A percentile compares a stretch with the other conserved stretches of the same genome.
Conservation (phyloP, 352 stramenopile genomes). For the Pythium scleroteichum region DNA sequence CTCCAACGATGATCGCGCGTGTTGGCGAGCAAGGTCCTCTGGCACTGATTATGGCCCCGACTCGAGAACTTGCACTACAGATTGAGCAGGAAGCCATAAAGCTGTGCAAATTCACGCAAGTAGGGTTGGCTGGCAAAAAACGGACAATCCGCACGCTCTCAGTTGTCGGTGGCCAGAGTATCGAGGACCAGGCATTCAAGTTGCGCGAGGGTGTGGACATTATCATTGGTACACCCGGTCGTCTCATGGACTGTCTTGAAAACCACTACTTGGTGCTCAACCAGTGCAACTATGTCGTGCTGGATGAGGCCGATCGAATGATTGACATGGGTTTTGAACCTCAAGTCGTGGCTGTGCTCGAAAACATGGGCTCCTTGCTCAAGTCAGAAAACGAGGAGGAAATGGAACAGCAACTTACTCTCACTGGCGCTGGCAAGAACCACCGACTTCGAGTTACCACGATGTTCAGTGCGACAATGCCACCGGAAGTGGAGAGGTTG, state of each 20-base stretch:
- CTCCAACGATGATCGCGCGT: constrained; percentile 75
- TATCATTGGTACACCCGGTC: constrained; percentile 98
- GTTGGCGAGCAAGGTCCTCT: constrained; percentile 95
- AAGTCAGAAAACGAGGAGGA: constrained; percentile 97
- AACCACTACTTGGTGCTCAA: constrained; percentile 98
- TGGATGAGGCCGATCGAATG: constrained; percentile 99
- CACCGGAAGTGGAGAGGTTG: constrained; percentile 95
- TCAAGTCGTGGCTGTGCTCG: constrained; percentile 95
- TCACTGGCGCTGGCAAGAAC: constrained; percentile 54
- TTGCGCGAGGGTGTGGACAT: constrained; percentile 97
- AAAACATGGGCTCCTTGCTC: constrained; percentile 96
- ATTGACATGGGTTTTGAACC: constrained; percentile 98
- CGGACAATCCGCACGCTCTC: constrained; percentile 80
- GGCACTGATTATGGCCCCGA: constrained; percentile 98
- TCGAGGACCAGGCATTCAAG: constrained; percentile 96
- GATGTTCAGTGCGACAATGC: constrained; percentile 99
- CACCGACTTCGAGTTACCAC: constrained; percentile 87
- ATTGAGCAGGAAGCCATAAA: constrained; percentile 97
- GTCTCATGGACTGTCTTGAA: constrained; percentile 98
- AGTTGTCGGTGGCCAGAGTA: constrained; percentile 94
- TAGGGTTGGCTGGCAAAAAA: constrained; percentile 59
- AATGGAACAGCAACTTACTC: constrained; percentile 92
- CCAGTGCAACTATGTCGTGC: constrained; percentile 98
- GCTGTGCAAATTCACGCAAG: constrained; percentile 86
- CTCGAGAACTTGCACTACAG: constrained; percentile 97